Conservation (phyloP, 768 basidiomycete species). For the Gymnopilus dilepis region DNA sequence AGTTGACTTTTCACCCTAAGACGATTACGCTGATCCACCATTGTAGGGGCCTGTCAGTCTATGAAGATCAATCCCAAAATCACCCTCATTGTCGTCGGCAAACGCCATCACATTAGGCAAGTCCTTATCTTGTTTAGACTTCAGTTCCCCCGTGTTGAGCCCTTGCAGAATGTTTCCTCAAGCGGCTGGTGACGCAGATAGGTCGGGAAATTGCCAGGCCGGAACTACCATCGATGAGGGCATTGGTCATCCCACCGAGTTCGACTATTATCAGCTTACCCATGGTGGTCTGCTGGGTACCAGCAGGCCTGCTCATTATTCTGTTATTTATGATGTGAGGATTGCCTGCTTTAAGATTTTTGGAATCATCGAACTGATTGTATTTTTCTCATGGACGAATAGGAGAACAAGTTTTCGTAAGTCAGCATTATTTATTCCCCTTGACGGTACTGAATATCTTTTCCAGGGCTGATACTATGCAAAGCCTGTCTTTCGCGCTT, state of each 20-base stretch:
- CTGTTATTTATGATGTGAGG: constrained; percentile 50
- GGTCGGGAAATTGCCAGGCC: constrained; percentile 75
- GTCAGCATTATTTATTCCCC: constrained; percentile 23
- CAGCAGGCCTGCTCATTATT: constrained; percentile 57
- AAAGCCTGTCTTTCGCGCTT: constrained; percentile 70
- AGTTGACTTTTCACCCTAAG: neutral
- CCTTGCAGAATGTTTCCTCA: constrained; percentile 38
- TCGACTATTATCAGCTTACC: constrained; percentile 79
- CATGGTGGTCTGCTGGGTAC: constrained; percentile 83
- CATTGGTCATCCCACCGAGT: constrained; percentile 72
- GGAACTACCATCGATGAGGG: constrained; percentile 81
- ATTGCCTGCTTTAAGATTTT: too few relatives aligned
- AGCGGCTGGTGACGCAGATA: constrained; percentile 51
- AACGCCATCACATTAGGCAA: constrained; percentile 67
- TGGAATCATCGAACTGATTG: too few relatives aligned
- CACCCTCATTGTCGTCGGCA: constrained; percentile 83
- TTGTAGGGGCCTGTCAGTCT: constrained; percentile 56
- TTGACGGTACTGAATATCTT: neutral
- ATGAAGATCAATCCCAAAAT: constrained; percentile 65
- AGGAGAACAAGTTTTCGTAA: constrained; percentile 66
- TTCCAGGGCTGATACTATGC: constrained; percentile 66
- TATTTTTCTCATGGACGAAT: neutral
- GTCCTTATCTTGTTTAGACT: neutral
- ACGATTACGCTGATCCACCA: neutral
- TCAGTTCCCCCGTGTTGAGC: neutral